Conservation (phyloP, 2,329 filamentous ascomycete species). For the Verticillium nonalfalfae region DNA sequence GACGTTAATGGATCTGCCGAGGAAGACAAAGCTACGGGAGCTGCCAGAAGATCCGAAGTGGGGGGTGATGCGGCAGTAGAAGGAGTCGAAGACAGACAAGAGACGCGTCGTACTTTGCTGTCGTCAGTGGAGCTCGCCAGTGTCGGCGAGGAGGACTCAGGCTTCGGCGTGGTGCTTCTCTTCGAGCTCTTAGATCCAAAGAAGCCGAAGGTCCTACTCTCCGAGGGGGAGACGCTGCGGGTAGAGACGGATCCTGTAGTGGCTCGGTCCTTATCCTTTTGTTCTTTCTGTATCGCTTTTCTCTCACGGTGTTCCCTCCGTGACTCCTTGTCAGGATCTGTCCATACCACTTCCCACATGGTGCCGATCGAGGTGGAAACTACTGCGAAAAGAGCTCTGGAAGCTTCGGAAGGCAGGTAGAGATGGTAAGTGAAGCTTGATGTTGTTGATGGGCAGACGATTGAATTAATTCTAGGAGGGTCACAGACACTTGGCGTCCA, state of each 20-base stretch:
- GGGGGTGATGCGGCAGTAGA: background rate
- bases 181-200: conserved; percentile 33
- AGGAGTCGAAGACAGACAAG: background rate
- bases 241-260: conserved; percentile 31
- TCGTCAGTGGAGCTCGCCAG: conserved; percentile 7
- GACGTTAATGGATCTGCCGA: background rate
- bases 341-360: conserved; percentile 57
- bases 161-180: conserved; percentile 16
- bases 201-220: conserved; percentile 33
- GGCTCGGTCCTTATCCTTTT: conserved; percentile 22
- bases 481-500: too few relatives aligned
- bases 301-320: conserved; percentile 45
- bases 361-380: background rate
- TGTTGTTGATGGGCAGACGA: background rate
- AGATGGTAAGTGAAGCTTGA: background rate
- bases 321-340: conserved; percentile 45
- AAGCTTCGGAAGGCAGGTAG: background rate
- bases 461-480: background rate
- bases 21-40: background rate
- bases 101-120: conserved; percentile 4
- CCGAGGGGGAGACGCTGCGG: conserved; percentile 35
- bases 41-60: conserved; percentile 4
- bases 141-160: conserved; percentile 8
- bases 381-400: background rate
- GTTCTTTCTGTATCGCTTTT: conserved; percentile 34